Base-by-base conservation (phyloP, 768 basidiomycete species). In the Tricholoma furcatifolium region DNA sequence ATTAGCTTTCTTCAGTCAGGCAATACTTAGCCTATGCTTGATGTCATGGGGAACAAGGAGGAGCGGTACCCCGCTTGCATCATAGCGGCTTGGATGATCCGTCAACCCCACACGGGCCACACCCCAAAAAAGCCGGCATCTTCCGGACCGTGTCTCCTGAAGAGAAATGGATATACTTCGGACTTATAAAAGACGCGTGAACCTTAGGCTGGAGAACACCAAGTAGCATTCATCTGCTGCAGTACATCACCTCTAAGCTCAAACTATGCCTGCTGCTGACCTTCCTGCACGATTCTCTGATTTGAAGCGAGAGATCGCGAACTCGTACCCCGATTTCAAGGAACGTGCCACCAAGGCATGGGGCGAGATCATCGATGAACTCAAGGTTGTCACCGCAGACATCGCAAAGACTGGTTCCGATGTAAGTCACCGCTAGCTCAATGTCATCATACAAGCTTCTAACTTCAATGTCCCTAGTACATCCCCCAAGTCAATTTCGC, bases 401-500 rank as follows among this genome's bases (percentile, higher is more conserved):
- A 79, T 87, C 36, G 71, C 70, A 2, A 59, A 70, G 43, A 64
- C 71, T 53, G 83, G 83, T 2, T 66, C 79, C 0, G 69, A 80
- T 42, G 86, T 84, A 59, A 50, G 78, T 62, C 20, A 9, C 31
- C 14, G 8, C 4, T 14, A 30, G 18, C 20, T 53, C 47, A 21
- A 35, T 23, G 34, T 21, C 9, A 17, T 49, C 36, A 6, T 10
- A 47, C 17, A 31, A 41, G 8, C 23, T n/a, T 9, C 17, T 32
- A n/a, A 30, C 43, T 17, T 4, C 6, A 18, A 42, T 50, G 24
- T 31, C 9, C 49, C 15, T 15, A 87, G 85, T 79, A 74, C 57
- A 74, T 88, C 35, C 85, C 87, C 3, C 80, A 82, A 65, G 77
- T 88, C 44, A 70, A 79, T 15, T 85, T 85, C 61, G 61, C 72